These are phyloP conservation scores for Parietichytrium sp. DNA, from an alignment of 108 stramenopile species.

Conservation along the genomic window DNA sequence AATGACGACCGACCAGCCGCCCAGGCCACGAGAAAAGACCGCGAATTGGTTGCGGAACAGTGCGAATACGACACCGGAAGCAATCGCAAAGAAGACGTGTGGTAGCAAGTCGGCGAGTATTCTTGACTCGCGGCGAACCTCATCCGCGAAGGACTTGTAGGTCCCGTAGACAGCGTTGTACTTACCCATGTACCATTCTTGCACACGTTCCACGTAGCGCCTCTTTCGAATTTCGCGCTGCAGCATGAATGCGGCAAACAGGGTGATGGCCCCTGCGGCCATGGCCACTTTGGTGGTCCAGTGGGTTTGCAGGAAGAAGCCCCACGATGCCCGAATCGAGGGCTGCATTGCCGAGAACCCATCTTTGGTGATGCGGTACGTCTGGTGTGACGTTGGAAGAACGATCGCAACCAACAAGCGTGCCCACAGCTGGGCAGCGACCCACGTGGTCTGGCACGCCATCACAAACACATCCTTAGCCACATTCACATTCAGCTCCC, in stretches of 20 bases:
- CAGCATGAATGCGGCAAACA: background rate
- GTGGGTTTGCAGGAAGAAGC: background rate
- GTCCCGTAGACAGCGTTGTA: background rate
- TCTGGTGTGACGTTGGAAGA: slow-evolving; percentile 20
- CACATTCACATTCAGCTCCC: slow-evolving; percentile 5
- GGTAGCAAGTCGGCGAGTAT: slow-evolving; percentile 2
- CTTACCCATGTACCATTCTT: background rate
- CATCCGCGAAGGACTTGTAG: background rate
- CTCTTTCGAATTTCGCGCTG: slow-evolving; percentile 1
- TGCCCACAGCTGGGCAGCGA: slow-evolving; percentile 20
- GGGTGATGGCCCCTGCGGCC: background rate
- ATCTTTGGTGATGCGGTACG: slow-evolving; percentile 9
- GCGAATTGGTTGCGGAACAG: background rate
- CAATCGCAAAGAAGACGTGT: background rate
- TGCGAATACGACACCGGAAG: background rate
- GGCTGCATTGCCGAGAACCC: slow-evolving; percentile 39
- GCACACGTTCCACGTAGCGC: slow-evolving; percentile 3
- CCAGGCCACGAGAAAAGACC: background rate
- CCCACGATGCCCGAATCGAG: background rate
- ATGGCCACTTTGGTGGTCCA: slow-evolving; percentile 19
- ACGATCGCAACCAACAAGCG: background rate
- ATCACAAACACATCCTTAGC: background rate
- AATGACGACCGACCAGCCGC: background rate
- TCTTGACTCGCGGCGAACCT: background rate
- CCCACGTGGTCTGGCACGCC: slow-evolving; percentile 28